Evolutionary conservation across 441 rosid species (phyloP).

Genomic region (Gossypium lobatum): DNA sequence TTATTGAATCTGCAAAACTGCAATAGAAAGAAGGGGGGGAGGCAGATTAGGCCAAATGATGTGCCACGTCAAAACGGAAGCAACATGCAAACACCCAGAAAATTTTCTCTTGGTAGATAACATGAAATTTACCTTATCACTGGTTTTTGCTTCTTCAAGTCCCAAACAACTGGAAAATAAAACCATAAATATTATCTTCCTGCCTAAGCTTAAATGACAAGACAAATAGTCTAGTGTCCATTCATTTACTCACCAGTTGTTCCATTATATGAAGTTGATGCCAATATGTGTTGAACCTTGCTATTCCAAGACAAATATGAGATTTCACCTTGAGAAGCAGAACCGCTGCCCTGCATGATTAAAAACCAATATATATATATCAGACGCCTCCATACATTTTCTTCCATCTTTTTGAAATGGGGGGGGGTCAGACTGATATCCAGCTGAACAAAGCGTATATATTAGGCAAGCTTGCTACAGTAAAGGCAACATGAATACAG

Average conservation of each 20-base stretch:
- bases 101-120: not conserved
- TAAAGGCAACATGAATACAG: not conserved
- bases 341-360: constrained; percentile 81
- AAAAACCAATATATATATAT: not conserved
- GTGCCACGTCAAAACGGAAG: not conserved
- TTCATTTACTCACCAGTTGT: constrained; percentile 70
- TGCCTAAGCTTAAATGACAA: constrained; percentile 8
- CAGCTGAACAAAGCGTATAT: not conserved
- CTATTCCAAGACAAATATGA: constrained; percentile 95
- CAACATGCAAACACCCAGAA: constrained; percentile 4
- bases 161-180: constrained; percentile 81
- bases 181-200: constrained; percentile 9
- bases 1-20: constrained; percentile 87
- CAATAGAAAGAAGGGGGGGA: constrained; percentile 13
- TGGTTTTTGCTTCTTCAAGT: constrained; percentile 94
- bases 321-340: constrained; percentile 96
- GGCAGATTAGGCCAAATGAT: constrained; percentile 8
- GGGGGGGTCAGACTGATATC: not conserved
- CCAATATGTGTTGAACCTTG: constrained; percentile 89
- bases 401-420: not conserved
- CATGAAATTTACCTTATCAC: constrained; percentile 67
- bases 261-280: constrained; percentile 92
- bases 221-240: not conserved
- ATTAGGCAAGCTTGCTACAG: not conserved
- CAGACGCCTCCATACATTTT: not conserved